These are phyloP conservation scores for Protomyces inouyei DNA, from an alignment of 1,139 yeast genomes.

Conservation along the genomic window DNA sequence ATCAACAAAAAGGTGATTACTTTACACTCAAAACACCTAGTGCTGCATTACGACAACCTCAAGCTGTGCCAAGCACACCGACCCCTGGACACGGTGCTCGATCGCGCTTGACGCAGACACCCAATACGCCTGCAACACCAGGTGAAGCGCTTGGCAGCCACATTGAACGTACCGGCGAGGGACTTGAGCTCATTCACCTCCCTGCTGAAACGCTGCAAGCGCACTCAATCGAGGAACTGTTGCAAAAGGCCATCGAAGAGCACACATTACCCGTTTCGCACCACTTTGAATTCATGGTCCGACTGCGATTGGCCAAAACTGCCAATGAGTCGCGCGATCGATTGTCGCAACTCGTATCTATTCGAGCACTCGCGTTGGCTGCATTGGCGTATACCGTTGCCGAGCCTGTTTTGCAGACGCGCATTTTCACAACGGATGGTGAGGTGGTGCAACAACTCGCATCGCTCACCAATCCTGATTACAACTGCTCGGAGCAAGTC, in stretches of 20 bases:
- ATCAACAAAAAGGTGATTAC: neutral
- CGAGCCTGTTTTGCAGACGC: slow-evolving; percentile 39
- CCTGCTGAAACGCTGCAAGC: slow-evolving; percentile 9
- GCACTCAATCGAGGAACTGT: slow-evolving; percentile 11
- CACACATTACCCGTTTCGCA: slow-evolving; percentile 9
- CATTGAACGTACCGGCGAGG: slow-evolving; percentile 9
- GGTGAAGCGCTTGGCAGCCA: neutral
- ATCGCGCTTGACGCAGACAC: neutral
- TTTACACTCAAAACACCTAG: neutral
- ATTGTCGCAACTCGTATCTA: slow-evolving; percentile 55
- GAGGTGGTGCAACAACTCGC: slow-evolving; percentile 65
- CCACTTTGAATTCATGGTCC: slow-evolving; percentile 26
- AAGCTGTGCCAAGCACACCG: neutral
- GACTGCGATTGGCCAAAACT: slow-evolving; percentile 22
- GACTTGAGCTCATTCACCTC: slow-evolving; percentile 19
- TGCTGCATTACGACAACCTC: neutral
- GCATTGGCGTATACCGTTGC: slow-evolving; percentile 37
- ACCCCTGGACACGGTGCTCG: neutral
- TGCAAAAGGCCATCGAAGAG: slow-evolving; percentile 5
- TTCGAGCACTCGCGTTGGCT: slow-evolving; percentile 67
- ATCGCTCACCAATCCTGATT: slow-evolving; percentile 61
- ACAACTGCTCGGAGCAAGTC: slow-evolving; percentile 49
- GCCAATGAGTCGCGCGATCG: slow-evolving; percentile 42
- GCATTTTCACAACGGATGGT: slow-evolving; percentile 70
- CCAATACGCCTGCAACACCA: neutral